These are phyloP conservation scores for Phaffia australis DNA, from an alignment of 768 basidiomycete genomes.

Conservation along the genomic window DNA sequence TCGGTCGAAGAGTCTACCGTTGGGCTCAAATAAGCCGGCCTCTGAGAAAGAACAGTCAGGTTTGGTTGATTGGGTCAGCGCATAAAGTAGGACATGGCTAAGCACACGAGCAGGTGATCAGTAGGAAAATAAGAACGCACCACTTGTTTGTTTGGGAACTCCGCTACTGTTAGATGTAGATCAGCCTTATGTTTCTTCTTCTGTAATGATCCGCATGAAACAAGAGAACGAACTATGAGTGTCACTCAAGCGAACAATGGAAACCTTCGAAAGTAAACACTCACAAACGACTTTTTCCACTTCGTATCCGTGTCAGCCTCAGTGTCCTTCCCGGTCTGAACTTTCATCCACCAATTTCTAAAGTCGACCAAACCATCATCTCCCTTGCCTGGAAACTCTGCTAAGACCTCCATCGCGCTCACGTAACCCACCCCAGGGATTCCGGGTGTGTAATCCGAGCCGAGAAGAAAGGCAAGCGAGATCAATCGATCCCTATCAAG, in stretches of 20 bases:
- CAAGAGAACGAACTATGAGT: neutral
- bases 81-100: no score
- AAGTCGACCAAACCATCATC: slow-evolving; percentile 63
- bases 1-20: slow-evolving; percentile 21
- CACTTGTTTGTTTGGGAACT: slow-evolving; percentile 17
- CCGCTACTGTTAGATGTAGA: slow-evolving; percentile 6
- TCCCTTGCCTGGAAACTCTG: slow-evolving; percentile 71
- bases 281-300: slow-evolving; percentile 74
- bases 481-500: slow-evolving; percentile 76
- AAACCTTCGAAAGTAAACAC: slow-evolving; percentile 34
- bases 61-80: neutral
- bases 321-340: slow-evolving; percentile 79
- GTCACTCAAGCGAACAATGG: neutral
- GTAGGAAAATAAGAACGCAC: slow-evolving; percentile 1
- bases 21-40: slow-evolving; percentile 18
- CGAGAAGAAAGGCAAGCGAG: slow-evolving; percentile 81
- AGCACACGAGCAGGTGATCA: neutral
- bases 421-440: slow-evolving; percentile 87
- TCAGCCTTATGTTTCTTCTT: slow-evolving; percentile 22
- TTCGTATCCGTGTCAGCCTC: slow-evolving; percentile 52
- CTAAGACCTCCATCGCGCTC: slow-evolving; percentile 86
- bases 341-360: slow-evolving; percentile 85
- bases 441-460: slow-evolving; percentile 93
- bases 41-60: slow-evolving; percentile 3
- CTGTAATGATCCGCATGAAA: neutral